These are phyloP conservation scores for Kluyveromyces sp. DNA, from an alignment of 1,139 yeast genomes.

Conservation along the genomic window DNA sequence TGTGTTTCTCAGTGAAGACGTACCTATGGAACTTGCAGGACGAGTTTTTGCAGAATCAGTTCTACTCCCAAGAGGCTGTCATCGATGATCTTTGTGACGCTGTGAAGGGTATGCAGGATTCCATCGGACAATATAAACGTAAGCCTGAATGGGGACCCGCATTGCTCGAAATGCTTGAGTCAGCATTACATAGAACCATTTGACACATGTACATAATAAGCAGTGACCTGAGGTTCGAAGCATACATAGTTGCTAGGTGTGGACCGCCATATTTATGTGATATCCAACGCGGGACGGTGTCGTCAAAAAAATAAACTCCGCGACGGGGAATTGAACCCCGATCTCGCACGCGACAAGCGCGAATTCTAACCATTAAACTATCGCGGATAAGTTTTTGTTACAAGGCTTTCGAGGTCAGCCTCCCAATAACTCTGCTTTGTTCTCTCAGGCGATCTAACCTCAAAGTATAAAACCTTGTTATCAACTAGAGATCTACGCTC, in stretches of 20 bases:
- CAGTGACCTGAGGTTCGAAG: too few species aligned
- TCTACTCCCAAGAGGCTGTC: conserved; percentile 14
- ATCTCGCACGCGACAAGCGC: conserved; percentile 37
- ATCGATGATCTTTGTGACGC: conserved; percentile 46
- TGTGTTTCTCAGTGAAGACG: conserved; percentile 58
- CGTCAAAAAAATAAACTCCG: conserved; percentile 26
- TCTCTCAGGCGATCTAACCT: too few species aligned
- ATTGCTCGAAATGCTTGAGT: conserved; percentile 12
- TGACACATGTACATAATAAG: too few species aligned
- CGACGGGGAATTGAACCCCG: conserved; percentile 38
- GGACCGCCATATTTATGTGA: too few species aligned
- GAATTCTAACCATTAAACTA: conserved; percentile 36
- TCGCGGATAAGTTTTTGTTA: conserved; percentile 23
- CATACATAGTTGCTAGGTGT: too few species aligned
- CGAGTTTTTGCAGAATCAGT: conserved; percentile 40
- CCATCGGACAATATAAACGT: conserved; percentile 53
- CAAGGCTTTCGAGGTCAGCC: too few species aligned
- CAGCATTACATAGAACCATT: conserved; percentile 7
- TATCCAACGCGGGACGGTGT: too few species aligned
- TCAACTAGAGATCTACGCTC: too few species aligned
- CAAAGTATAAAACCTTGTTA: too few species aligned
- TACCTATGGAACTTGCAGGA: conserved; percentile 55
- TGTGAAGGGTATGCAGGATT: conserved; percentile 52
- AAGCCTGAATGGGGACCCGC: conserved; percentile 62
- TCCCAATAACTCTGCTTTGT: too few species aligned